phyloP scores from a whole-genome alignment of 306 rosid genomes.

The Hippophae rhamnoides region DNA sequence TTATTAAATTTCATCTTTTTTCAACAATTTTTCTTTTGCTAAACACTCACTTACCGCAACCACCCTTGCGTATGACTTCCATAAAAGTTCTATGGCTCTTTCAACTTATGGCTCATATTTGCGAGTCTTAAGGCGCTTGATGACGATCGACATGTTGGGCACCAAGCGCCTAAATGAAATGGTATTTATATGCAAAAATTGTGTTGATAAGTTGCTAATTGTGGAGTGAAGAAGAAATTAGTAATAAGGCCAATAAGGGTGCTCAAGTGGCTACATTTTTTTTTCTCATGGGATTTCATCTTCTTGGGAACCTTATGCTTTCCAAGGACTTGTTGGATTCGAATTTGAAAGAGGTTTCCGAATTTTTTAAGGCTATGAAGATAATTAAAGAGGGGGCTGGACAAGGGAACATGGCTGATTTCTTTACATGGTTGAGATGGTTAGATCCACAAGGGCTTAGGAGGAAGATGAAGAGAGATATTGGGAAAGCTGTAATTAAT shows the following conservation, averaged over 20 bases:
- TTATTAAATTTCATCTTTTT: too few species aligned
- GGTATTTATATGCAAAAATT: background rate
- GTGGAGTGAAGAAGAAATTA: slow-evolving; percentile 27
- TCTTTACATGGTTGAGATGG: slow-evolving; percentile 43
- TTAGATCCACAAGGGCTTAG: slow-evolving; percentile 8
- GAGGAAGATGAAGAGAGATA: slow-evolving; percentile 1
- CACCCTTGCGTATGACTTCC: slow-evolving; percentile 2
- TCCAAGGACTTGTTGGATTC: slow-evolving; percentile 44
- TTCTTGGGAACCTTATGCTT: slow-evolving; percentile 50
- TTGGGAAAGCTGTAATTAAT: slow-evolving; percentile 10
- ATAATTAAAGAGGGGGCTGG: slow-evolving; percentile 34
- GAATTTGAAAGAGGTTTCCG: slow-evolving; percentile 29
- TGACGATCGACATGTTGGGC: slow-evolving; percentile 39
- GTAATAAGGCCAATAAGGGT: slow-evolving; percentile 2
- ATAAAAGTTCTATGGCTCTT: slow-evolving; percentile 34
- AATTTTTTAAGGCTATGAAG: slow-evolving; percentile 35
- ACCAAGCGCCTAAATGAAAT: slow-evolving; percentile 37
- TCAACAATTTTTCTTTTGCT: slow-evolving; percentile 19
- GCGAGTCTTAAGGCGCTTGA: slow-evolving; percentile 43
- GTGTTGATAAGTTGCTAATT: slow-evolving; percentile 28
- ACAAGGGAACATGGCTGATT: slow-evolving; percentile 32
- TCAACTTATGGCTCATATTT: slow-evolving; percentile 47
- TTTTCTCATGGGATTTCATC: slow-evolving; percentile 39
- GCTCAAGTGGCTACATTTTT: slow-evolving; percentile 31
- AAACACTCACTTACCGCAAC: slow-evolving; percentile 9